Conservation (phyloP, 2,329 filamentous ascomycete species). For the Calonectria hongkongensis region DNA sequence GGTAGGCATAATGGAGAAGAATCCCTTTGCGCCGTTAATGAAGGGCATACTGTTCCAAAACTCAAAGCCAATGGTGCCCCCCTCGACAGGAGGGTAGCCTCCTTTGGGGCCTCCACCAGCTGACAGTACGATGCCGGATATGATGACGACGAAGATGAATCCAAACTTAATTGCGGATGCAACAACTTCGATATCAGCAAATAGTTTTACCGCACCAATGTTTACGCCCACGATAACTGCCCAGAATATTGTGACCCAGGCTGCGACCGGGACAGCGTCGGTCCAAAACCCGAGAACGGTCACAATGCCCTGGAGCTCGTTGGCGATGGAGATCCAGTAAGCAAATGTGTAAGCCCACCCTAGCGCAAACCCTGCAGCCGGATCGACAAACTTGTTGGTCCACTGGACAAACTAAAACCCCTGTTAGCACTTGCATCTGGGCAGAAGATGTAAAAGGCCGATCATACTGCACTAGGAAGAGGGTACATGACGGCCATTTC, state of each 20-base stretch:
- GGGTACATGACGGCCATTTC: constrained; percentile 69
- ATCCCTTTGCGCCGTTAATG: constrained; percentile 67
- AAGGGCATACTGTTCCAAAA: constrained; percentile 66
- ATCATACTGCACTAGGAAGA: constrained; percentile 54
- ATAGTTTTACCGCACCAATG: constrained; percentile 64
- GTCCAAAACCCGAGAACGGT: constrained; percentile 68
- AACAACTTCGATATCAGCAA: constrained; percentile 67
- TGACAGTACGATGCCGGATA: constrained; percentile 64
- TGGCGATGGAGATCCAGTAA: constrained; percentile 66
- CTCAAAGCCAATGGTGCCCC: constrained; percentile 64
- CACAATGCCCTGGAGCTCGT: constrained; percentile 63
- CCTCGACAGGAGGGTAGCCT: constrained; percentile 42
- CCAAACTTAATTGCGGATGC: constrained; percentile 66
- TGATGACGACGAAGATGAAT: constrained; percentile 69
- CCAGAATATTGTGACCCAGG: constrained; percentile 66
- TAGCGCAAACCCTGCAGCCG: constrained; percentile 64
- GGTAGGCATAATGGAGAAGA: constrained; percentile 72
- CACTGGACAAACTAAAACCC: constrained; percentile 66
- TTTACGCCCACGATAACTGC: constrained; percentile 63
- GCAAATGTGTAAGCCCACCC: constrained; percentile 69
- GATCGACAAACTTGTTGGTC: constrained; percentile 66
- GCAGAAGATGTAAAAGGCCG: no score
- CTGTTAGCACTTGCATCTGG: neutral
- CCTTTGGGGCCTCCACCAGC: constrained; percentile 62
- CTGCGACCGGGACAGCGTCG: constrained; percentile 62